Conservation (phyloP, 1,284 basidiomycete genomes). For the Athelia sp. region DNA sequence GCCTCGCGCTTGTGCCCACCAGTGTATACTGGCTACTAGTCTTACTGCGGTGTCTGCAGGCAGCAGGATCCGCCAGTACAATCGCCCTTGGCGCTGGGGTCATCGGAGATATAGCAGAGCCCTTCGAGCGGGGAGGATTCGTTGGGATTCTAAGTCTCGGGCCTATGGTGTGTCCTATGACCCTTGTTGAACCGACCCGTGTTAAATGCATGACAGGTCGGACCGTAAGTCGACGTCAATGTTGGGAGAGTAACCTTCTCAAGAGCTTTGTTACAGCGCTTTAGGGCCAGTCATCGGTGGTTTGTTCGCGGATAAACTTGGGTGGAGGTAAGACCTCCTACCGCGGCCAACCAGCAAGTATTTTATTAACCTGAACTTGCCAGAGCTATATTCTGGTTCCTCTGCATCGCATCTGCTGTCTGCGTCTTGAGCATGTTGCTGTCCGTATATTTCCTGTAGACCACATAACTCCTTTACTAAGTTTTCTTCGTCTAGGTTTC, state of each 20-base stretch:
- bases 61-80: slow-evolving; percentile 56
- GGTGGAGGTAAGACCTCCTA: slow-evolving; percentile 52
- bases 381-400: slow-evolving; percentile 78
- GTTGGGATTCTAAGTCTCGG: slow-evolving; percentile 43
- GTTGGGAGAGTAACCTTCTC: no score
- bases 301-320: slow-evolving; percentile 47
- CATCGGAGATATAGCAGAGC: slow-evolving; percentile 50
- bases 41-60: slow-evolving; percentile 55
- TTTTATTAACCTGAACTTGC: slow-evolving; percentile 1
- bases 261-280: no score
- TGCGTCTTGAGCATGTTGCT: slow-evolving; percentile 51
- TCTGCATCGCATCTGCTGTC: slow-evolving; percentile 53
- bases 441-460: slow-evolving; percentile 32
- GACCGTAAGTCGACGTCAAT: slow-evolving; percentile 47
- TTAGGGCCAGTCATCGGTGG: slow-evolving; percentile 64
- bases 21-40: slow-evolving; percentile 59
- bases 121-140: slow-evolving; percentile 48
- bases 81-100: slow-evolving; percentile 57
- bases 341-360: not conserved
- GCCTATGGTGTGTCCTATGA: slow-evolving; percentile 29
- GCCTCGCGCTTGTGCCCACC: slow-evolving; percentile 55
- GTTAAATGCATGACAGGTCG: no score
- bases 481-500: slow-evolving; percentile 34
- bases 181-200: no score
- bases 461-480: not conserved